A percentile compares a stretch with the other conserved stretches of the same genome.
These are phyloP conservation scores for Leishmania amazonensis DNA, from an alignment of 208 protist genomes.

Conservation along the genomic window DNA sequence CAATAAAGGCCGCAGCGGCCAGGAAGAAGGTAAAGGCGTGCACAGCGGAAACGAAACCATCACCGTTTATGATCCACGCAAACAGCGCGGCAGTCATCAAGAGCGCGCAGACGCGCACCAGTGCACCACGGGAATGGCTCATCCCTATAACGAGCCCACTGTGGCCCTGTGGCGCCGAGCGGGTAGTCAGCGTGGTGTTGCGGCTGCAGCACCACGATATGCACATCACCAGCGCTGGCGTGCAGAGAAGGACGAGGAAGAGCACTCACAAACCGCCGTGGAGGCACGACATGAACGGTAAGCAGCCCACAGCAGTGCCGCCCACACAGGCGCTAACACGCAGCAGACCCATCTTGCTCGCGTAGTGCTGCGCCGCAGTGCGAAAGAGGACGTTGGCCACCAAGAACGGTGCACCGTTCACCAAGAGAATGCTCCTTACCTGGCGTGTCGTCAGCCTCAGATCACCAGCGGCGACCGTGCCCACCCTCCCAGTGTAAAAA, in stretches of 20 bases:
- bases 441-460: constrained; percentile 30
- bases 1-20: constrained; percentile 24
- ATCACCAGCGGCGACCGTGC: constrained; percentile 30
- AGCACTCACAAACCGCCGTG: not conserved
- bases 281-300: constrained; percentile 27
- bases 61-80: constrained; percentile 53
- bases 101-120: constrained; percentile 46
- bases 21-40: constrained; percentile 63
- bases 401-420: constrained; percentile 52
- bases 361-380: constrained; percentile 30
- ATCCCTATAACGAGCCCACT: constrained; percentile 67
- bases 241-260: constrained; percentile 30
- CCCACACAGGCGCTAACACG: constrained; percentile 30
- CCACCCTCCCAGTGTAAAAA: constrained; percentile 41
- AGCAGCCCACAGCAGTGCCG: constrained; percentile 16
- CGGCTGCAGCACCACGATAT: constrained; percentile 63
- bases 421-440: constrained; percentile 46
- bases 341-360: constrained; percentile 50
- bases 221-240: constrained; percentile 40
- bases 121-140: constrained; percentile 57
- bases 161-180: constrained; percentile 37
- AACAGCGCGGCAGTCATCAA: constrained; percentile 44
- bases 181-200: constrained; percentile 62
- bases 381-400: constrained; percentile 45
- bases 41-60: constrained; percentile 48